Evolutionary conservation across 1,139 yeast genomes (phyloP), one percentile per base, ranked within the genome.

Genomic region (Hanseniaspora sp.): DNA sequence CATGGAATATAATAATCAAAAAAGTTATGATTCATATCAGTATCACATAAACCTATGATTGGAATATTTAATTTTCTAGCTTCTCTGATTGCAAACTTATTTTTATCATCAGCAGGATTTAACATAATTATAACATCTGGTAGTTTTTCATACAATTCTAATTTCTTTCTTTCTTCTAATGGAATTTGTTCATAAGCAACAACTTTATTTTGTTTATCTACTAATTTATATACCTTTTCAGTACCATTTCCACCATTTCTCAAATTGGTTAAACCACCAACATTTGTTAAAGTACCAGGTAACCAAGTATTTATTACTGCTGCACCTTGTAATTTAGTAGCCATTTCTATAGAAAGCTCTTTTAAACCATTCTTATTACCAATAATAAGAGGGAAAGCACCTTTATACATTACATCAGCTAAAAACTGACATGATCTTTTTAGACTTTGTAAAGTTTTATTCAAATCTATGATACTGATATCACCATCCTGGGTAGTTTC

Each of bases 1-100:
- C 95, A 95, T 30, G 98, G 97, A 61, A 92, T 86, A 52, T 97
- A 95, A 68, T 92, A 92, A 1, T 96, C 86, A 56, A 92, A 84
- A 61, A 84, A 71, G 8, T 87, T 78, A 18, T 97, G 95, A 66
- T 92, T 96, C 69, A 84, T 82, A 68, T 92, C 92, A 31, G 98
- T 87, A 69, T 92, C 98, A 60, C 94, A 82, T 57, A 92, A 78
- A 40, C 96, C 98, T 62, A 92, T 82, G 1, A 97, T 90, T 57
- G 98, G 98, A 31, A 92, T 80, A 66, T 95, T 78, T 58, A 82
- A 76, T 63, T 82, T 81, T 60, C 81, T 77, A 61, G 97, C 94
- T 69, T 92, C 98, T 54, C 75, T 75, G 56, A 92, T 72, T 56
- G 94, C 84, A 63, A 82, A 83, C 64, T 87, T 75, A 71, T 87